Evolutionary conservation across 116 monocot species (phyloP).

Genomic region (Phalaenopsis hybrid): DNA sequence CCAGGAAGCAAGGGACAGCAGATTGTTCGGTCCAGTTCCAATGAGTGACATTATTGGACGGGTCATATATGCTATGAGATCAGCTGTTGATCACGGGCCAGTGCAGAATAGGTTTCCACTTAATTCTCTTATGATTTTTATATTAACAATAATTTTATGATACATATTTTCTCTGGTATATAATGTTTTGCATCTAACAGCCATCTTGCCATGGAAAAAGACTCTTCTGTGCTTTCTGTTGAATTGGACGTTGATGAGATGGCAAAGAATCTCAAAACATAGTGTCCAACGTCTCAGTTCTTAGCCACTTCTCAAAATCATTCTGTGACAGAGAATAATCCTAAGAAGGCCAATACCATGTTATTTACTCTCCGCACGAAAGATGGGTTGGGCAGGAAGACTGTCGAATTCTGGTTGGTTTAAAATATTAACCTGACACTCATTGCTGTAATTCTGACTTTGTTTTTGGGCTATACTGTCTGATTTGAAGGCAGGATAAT

Average conservation of each 20-base stretch:
- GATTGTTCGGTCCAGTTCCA: conserved; percentile 75
- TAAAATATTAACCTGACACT: background rate
- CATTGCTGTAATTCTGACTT: background rate
- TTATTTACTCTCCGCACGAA: background rate
- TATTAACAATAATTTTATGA: background rate
- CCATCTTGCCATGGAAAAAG: conserved; percentile 44
- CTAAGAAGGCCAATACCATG: background rate
- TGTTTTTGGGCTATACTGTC: background rate
- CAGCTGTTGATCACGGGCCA: conserved; percentile 92
- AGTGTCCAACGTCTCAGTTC: conserved; percentile 5
- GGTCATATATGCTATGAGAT: conserved; percentile 70
- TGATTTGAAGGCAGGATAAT: background rate
- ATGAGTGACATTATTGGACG: conserved; percentile 77
- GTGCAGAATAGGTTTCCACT: conserved; percentile 72
- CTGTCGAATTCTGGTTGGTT: background rate
- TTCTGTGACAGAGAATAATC: background rate
- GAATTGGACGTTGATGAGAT: conserved; percentile 95
- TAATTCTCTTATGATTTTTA: background rate
- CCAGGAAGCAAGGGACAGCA: conserved; percentile 92
- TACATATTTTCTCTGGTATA: background rate
- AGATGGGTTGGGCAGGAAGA: background rate
- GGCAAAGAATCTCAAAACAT: conserved; percentile 50
- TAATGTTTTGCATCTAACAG: conserved; percentile 28
- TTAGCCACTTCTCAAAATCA: background rate
- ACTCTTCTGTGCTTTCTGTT: conserved; percentile 68